Evolutionary conservation across 176 grass and related monocot species (phyloP), one percentile per base, ranked within the genome.

Genomic region (Phragmites australis): DNA sequence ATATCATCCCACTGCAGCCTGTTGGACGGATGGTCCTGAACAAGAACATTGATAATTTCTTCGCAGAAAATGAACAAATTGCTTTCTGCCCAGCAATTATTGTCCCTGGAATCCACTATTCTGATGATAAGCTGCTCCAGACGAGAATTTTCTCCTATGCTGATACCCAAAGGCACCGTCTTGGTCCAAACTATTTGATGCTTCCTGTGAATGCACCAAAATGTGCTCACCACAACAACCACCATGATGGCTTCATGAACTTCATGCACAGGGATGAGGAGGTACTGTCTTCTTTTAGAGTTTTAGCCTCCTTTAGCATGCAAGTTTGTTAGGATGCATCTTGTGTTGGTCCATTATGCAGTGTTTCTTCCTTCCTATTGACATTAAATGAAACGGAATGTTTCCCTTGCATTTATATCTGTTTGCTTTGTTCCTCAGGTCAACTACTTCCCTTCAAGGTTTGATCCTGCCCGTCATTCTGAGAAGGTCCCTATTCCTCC

Each of bases 211-310:
- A 97, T 53, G 90, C 93, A 63, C 90, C 93, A 10, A 97, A 93
- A 89, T 87, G 86, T 89, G 65, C 88, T 77, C 53, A 93, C 83
- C 93, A 93, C 84, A 97, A 97, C 70, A 97, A 97, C 76, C 93
- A 97, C 56, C 83, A 89, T 18, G 93, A 97, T 23, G 93, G 93
- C 46, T 82, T 88, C 63, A 97, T 97, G 93, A 97, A 97, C 58
- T 93, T 97, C 84, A 93, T 93, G 90, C 90, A 93, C 81, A 88
- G 90, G 81, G 90, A 97, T 89, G 93, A 97, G 78, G 93, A 97
- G 93, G 93, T 97, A 83, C 9, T 45, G 12, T 26, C 0, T 60
- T 81, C 6, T 34, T 79, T 14, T 21, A 29, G 0, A 27, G 9
- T 62, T 52, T 63, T 59, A 55, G 40, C 7, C 60, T 65, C 9